Evolutionary conservation across 2,329 filamentous ascomycete genomes (phyloP).

Genomic region (Colletotrichum australisinense): DNA sequence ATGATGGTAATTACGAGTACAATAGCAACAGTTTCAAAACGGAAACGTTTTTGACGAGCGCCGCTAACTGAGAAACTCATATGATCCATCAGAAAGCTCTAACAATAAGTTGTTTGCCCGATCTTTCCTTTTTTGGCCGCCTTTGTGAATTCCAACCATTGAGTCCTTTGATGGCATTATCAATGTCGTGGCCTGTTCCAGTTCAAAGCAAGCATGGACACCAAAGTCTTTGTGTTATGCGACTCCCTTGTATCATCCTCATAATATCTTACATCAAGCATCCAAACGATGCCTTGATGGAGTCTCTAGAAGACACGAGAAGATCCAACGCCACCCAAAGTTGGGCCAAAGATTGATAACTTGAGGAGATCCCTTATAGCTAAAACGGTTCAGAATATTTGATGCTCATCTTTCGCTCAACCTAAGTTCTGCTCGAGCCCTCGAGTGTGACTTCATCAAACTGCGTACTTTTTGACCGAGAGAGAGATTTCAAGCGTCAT

Average conservation of each 20-base stretch:
- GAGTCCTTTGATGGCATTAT: neutral
- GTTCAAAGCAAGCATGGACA: neutral
- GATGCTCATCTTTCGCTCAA: neutral
- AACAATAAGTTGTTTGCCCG: neutral
- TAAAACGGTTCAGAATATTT: neutral
- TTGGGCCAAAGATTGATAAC: neutral
- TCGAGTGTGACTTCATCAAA: neutral
- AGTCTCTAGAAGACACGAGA: neutral
- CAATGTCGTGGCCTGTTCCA: neutral
- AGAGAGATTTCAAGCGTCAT: neutral
- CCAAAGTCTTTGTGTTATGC: neutral
- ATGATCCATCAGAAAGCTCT: neutral
- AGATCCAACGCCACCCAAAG: neutral
- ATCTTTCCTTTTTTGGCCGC: neutral
- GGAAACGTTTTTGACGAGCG: too few relatives aligned
- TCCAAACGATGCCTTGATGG: neutral
- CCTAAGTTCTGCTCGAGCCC: too few relatives aligned
- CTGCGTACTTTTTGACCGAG: too few relatives aligned
- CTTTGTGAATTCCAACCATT: neutral
- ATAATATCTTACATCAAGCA: neutral
- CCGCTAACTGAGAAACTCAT: neutral
- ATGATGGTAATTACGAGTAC: neutral
- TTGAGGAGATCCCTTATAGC: neutral
- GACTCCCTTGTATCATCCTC: neutral
- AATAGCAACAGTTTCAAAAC: neutral